phyloP scores from a whole-genome alignment of 2,329 filamentous ascomycete genomes.

The Juglanconis sp. region DNA sequence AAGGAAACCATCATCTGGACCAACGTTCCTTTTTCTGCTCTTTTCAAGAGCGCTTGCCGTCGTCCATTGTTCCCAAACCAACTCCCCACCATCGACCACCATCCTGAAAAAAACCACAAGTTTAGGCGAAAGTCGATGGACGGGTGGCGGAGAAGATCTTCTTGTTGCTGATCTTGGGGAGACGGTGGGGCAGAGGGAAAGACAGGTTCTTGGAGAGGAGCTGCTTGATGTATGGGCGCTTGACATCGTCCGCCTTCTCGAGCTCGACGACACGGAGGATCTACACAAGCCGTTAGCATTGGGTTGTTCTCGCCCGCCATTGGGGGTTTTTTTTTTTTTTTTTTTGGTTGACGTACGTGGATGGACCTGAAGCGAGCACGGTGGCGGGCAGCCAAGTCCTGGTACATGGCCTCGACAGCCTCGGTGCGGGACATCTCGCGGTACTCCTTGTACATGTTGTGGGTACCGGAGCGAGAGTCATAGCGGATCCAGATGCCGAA shows the following conservation, averaged over 20 bases:
- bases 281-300: constrained; percentile 47
- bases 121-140: constrained; percentile 96
- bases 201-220: constrained; percentile 90
- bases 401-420: constrained; percentile 95
- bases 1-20: constrained; percentile 45
- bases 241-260: constrained; percentile 90
- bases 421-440: constrained; percentile 96
- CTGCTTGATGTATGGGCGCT: constrained; percentile 99
- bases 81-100: constrained; percentile 31
- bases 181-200: constrained; percentile 98
- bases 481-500: constrained; percentile 99
- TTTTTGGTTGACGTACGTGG: constrained; percentile 67
- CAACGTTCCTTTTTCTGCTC: background rate
- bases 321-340: background rate
- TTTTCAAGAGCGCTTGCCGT: background rate
- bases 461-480: constrained; percentile 98
- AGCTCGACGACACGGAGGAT: constrained; percentile 98
- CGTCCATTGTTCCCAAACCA: constrained; percentile 21
- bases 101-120: constrained; percentile 43
- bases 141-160: constrained; percentile 92
- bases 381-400: constrained; percentile 99
- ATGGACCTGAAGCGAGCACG: constrained; percentile 96
- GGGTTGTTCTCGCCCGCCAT: background rate
- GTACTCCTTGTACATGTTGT: constrained; percentile 99
- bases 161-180: constrained; percentile 76